Evolutionary conservation across 2,329 filamentous ascomycete species (phyloP), one percentile per base, ranked within the genome.

Genomic region (Didymella exigua): DNA sequence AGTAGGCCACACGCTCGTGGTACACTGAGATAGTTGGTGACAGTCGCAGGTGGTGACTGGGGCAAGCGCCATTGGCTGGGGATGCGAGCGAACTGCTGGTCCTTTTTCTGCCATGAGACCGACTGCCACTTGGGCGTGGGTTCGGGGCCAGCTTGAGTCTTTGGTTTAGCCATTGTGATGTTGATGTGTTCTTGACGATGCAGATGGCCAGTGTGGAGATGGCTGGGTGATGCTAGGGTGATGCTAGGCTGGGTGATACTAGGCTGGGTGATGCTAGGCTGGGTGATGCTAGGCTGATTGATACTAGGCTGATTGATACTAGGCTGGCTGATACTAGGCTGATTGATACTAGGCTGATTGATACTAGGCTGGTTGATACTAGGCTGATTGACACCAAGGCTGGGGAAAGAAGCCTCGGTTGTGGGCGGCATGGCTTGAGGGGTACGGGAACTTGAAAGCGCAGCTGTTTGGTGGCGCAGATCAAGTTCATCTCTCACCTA

Each of bases 1-100:
- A 87, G 72, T 5, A 87, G 66, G 0, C 82, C 82, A 61, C 82
- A 82, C 44, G 74, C 74, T n/a, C 77, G 74, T 2, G 84, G 83
- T 9, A 85, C 71, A 24, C 79, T 72, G 46, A 82, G 75, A 45
- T 70, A 62, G 51, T 62, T 70, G 43, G 68, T 67, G 18, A 66
- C 58, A 16, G 61, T 54, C 2, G 63, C n/a, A 37, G 65, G 34
- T 0, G 70, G 69, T 13, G 59, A 41, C 18, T 34, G 54, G 23
- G 49, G 54, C 37, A 82, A 65, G n/a, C 66, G 74, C 78, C 79
- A 82, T 62, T 73, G 73, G 38, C 63, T 59, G 4, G 79, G 79
- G 51, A 82, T 80, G 21, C 74, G 67, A 14, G 68, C 61, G 24
- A 54, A 60, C 44, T 76, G 76, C 58, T 81, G 70, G 30, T 74